Conservation (phyloP, 805 yeast genomes). For the Ogataea pignaliae region DNA sequence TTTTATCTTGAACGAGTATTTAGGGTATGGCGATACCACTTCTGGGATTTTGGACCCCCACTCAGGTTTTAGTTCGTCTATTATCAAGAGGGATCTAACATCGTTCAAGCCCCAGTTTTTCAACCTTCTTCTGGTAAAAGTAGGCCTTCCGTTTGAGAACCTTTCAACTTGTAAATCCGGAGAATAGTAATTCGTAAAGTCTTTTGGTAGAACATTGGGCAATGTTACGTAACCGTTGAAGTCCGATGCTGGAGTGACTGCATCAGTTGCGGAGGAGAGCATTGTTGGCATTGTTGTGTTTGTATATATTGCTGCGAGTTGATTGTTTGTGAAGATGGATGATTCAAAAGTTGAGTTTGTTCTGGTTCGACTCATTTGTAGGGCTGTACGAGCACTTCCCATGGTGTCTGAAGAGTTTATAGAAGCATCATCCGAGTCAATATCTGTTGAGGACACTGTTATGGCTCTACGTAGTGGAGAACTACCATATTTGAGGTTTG, state of each 20-base stretch:
- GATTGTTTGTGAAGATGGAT: constrained; percentile 20
- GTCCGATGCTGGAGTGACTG: neutral
- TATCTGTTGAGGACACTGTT: constrained; percentile 17
- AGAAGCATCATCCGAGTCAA: constrained; percentile 22
- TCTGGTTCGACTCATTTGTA: constrained; percentile 7
- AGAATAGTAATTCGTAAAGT: constrained; percentile 52
- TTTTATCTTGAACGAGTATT: constrained; percentile 41
- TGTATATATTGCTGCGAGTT: constrained; percentile 26
- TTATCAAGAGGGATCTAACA: constrained; percentile 56
- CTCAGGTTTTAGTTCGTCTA: constrained; percentile 44
- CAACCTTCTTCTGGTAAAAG: constrained; percentile 56
- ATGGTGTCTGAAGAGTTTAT: constrained; percentile 17
- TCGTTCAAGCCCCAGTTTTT: constrained; percentile 73
- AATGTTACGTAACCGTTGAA: constrained; percentile 26
- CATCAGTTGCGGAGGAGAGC: constrained; percentile 1
- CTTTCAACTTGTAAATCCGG: constrained; percentile 49
- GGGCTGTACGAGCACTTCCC: neutral
- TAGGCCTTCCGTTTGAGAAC: constrained; percentile 55
- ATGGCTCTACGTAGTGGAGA: constrained; percentile 29
- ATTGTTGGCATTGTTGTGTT: constrained; percentile 20
- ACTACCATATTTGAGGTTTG: constrained; percentile 25
- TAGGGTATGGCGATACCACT: constrained; percentile 28
- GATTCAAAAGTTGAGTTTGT: constrained; percentile 18
- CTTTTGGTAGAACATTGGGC: constrained; percentile 48
- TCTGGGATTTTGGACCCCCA: constrained; percentile 53